Percentiles rank a stretch among this genome's conserved stretches.
phyloP scores from a whole-genome alignment of 1,284 basidiomycete genomes.

The Butyriboletus appendiculatus region DNA sequence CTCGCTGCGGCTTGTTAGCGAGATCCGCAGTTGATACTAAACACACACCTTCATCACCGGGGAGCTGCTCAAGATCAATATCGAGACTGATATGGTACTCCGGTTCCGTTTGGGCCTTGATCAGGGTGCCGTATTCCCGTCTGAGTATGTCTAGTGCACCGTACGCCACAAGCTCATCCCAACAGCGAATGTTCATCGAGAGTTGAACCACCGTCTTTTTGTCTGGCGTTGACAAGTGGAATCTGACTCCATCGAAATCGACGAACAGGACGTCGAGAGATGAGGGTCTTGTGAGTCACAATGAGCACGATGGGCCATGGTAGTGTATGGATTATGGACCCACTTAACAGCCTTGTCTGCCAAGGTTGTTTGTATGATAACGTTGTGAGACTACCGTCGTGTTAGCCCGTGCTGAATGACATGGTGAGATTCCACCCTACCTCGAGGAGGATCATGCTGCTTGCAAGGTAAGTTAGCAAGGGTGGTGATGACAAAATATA shows the following conservation, averaged over 20 bases:
- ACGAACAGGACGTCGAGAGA: constrained; percentile 95
- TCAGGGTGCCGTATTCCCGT: constrained; percentile 82
- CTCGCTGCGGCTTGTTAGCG: constrained; percentile 54
- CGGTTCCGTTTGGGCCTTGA: constrained; percentile 66
- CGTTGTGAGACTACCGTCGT: constrained; percentile 73
- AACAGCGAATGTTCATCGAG: constrained; percentile 98
- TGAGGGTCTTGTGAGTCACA: constrained; percentile 62
- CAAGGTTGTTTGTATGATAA: constrained; percentile 91
- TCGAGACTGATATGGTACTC: constrained; percentile 90
- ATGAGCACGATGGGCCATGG: constrained; percentile 10
- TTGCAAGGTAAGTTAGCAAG: neutral
- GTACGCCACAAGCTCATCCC: constrained; percentile 89
- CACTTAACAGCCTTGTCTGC: constrained; percentile 90
- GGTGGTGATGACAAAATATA: constrained; percentile 16
- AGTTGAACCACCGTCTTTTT: constrained; percentile 82
- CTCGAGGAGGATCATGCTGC: constrained; percentile 71
- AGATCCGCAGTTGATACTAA: neutral
- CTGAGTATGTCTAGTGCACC: constrained; percentile 83
- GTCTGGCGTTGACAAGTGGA: constrained; percentile 88
- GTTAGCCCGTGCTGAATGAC: constrained; percentile 11
- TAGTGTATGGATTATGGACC: constrained; percentile 2
- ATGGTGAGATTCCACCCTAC: constrained; percentile 38
- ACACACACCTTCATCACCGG: constrained; percentile 74
- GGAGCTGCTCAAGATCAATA: constrained; percentile 87
- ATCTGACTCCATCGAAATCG: constrained; percentile 96